Evolutionary conservation across 176 grass and related monocot species (phyloP), one percentile per base, ranked within the genome.

Genomic region (Paspalum vaginatum): DNA sequence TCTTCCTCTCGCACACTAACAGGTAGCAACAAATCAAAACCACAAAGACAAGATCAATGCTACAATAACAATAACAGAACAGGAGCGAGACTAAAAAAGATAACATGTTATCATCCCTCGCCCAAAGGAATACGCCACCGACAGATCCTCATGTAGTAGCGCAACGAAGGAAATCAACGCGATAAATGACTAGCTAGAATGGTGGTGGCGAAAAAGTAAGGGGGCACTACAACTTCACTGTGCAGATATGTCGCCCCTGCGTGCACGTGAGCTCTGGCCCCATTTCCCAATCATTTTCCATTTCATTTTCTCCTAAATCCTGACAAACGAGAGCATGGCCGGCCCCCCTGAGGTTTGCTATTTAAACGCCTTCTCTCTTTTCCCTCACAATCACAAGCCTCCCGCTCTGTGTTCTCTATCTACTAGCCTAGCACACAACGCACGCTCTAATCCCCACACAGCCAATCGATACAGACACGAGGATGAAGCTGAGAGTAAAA

Each of bases 401-500:
- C 82, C 64, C 79, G 39, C 65, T 1, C 51, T 25, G 6, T 53
- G 16, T 38, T 78, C 67, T 68, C 54, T 72, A 76, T 52, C 70
- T 52, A n/a, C 57, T 58, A 60, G 22, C 72, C 38, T 58, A 56
- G 70, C 54, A 32, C 61, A 74, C 56, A 78, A 67, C 58, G 74
- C 63, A 78, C 72, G 51, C 86, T 74, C 83, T 58, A 84, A 63
- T 82, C 79, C 77, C 78, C 74, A 97, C 81, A 91, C 84, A 85
- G 83, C 83, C 78, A 80, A 39, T 37, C 84, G 81, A 84, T 78
- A 91, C 70, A 60, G 74, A 80, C 74, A 88, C 75, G 39, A 89
- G 84, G 95, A 89, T 85, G 73, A 76, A 76, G 78, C 66, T 86
- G 44, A 86, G 90, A 50, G 52, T 57, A 89, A 99, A 93, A 85